Conservation (phyloP, 2,329 filamentous ascomycete species). For the Hysterium pulicare region DNA sequence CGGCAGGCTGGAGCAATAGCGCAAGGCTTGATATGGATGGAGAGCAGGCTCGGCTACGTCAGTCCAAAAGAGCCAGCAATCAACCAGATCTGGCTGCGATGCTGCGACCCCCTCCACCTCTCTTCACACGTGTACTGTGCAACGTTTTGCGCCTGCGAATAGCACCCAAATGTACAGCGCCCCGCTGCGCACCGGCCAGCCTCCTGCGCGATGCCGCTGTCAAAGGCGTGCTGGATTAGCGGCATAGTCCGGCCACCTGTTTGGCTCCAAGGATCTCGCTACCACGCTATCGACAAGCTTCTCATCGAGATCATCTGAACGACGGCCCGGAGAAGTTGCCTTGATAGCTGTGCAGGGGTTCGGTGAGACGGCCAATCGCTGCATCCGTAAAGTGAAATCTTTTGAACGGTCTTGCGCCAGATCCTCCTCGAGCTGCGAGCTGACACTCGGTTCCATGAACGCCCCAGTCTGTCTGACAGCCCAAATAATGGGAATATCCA, state of each 20-base stretch:
- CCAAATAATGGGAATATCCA: too few species aligned
- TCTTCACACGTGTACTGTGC: slow-evolving; percentile 6
- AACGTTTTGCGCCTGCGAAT: slow-evolving; percentile 1
- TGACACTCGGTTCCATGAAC: too few species aligned
- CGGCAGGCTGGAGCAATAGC: slow-evolving; percentile 7
- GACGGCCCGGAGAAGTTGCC: neutral
- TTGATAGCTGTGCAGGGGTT: neutral
- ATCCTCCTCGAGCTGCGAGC: too few species aligned
- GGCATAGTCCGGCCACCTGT: slow-evolving; percentile 11
- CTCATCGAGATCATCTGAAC: slow-evolving; percentile 14
- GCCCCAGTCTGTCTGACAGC: too few species aligned
- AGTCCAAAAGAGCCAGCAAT: slow-evolving; percentile 8
- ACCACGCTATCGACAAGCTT: slow-evolving; percentile 20
- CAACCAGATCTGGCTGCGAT: slow-evolving; percentile 7
- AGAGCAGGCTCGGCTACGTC: slow-evolving; percentile 8
- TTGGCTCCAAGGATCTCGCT: slow-evolving; percentile 7
- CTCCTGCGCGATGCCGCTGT: slow-evolving; percentile 15
- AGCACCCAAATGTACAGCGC: neutral
- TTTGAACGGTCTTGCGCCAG: too few species aligned
- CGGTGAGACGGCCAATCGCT: neutral
- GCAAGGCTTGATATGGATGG: neutral
- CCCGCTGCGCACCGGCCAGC: slow-evolving; percentile 5
- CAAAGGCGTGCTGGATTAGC: slow-evolving; percentile 13
- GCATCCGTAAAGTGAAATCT: too few species aligned
- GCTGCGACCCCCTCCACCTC: neutral